phyloP scores from a whole-genome alignment of 805 yeast species.

The Maudiozyma pseudohumilis region DNA sequence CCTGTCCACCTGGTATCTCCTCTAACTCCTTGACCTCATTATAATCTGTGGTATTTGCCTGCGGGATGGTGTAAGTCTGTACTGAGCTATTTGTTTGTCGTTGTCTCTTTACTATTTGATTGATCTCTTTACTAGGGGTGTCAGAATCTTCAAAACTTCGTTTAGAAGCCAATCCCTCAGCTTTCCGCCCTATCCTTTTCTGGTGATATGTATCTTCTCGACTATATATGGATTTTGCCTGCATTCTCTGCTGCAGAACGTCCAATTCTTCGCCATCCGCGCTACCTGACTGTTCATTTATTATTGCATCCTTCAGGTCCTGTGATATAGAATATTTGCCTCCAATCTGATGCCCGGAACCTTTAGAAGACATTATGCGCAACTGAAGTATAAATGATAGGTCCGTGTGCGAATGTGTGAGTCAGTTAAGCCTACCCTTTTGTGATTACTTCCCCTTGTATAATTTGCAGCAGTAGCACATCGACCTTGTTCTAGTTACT shows the following conservation, averaged over 20 bases:
- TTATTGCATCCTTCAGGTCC: slow-evolving; percentile 23
- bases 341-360: slow-evolving; percentile 14
- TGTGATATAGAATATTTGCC: slow-evolving; percentile 35
- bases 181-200: slow-evolving; percentile 28
- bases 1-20: slow-evolving; percentile 45
- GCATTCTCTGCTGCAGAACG: slow-evolving; percentile 19
- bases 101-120: slow-evolving; percentile 7
- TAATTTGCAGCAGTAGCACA: too few relatives aligned
- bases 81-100: slow-evolving; percentile 28
- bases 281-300: slow-evolving; percentile 17
- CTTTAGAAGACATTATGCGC: background rate
- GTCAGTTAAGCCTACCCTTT: too few relatives aligned
- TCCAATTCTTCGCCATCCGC: slow-evolving; percentile 20
- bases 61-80: slow-evolving; percentile 44
- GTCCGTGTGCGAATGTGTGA: too few relatives aligned
- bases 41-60: slow-evolving; percentile 27
- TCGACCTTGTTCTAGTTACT: too few relatives aligned
- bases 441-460: too few relatives aligned
- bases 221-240: slow-evolving; percentile 23
- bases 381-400: too few relatives aligned
- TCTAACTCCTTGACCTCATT: slow-evolving; percentile 21
- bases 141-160: slow-evolving; percentile 30
- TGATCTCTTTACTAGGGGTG: slow-evolving; percentile 16
- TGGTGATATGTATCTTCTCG: slow-evolving; percentile 42
- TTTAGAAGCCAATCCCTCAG: slow-evolving; percentile 31